Percentiles rank a stretch among this genome's conserved stretches.
These are phyloP conservation scores for Chlorella vulgaris DNA, from an alignment of 139 green algal species.

Conservation along the genomic window DNA sequence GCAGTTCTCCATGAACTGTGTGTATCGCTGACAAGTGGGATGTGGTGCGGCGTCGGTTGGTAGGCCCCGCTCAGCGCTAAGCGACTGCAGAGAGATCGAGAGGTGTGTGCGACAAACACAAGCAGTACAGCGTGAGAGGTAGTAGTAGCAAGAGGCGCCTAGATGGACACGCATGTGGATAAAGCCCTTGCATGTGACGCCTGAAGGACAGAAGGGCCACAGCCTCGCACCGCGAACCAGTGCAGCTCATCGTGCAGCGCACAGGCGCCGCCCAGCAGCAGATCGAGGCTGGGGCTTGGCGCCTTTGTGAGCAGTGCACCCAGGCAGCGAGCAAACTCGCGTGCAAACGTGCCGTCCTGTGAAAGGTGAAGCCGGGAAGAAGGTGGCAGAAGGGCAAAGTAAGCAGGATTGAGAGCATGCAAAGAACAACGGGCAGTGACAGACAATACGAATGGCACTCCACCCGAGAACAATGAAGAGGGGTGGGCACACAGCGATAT, in stretches of 20 bases:
- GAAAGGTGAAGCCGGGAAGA: neutral
- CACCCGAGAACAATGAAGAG: too few relatives aligned
- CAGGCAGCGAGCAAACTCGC: slow-evolving; percentile 10
- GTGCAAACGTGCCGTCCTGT: slow-evolving; percentile 20
- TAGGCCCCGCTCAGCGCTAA: neutral
- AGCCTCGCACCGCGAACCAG: slow-evolving; percentile 20
- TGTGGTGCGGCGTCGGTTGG: neutral
- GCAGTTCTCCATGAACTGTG: neutral
- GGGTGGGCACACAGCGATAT: too few relatives aligned
- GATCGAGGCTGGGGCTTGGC: neutral
- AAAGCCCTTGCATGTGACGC: neutral
- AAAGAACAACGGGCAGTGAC: too few relatives aligned
- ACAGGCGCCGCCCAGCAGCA: slow-evolving; percentile 18
- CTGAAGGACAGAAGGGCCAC: too few relatives aligned
- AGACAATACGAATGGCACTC: too few relatives aligned
- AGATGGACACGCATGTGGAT: too few relatives aligned
- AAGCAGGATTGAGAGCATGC: neutral
- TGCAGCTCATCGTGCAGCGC: slow-evolving; percentile 29
- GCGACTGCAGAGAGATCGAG: neutral
- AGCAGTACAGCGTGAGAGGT: too few relatives aligned
- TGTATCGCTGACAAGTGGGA: neutral
- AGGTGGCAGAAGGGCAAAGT: neutral
- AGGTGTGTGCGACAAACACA: neutral
- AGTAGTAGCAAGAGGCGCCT: too few relatives aligned
- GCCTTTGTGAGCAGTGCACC: slow-evolving; percentile 7